Conservation (phyloP, 2,329 filamentous ascomycete genomes). For the Rhexocercosporidium sp. region DNA sequence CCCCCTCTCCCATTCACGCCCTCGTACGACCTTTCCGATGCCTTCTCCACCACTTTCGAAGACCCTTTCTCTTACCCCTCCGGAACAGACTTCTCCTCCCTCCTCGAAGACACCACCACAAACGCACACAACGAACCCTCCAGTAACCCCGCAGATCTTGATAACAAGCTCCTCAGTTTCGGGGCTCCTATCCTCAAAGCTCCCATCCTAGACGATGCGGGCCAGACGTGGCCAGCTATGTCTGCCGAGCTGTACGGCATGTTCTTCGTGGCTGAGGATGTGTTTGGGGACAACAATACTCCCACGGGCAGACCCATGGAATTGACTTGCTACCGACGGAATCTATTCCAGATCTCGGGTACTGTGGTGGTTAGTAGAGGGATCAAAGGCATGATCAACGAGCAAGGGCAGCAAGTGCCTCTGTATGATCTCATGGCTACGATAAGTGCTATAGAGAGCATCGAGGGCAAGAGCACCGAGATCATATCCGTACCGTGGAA, state of each 20-base stretch:
- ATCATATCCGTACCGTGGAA: slow-evolving; percentile 98
- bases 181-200: slow-evolving; percentile 65
- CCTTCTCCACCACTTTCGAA: slow-evolving; percentile 66
- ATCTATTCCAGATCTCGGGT: slow-evolving; percentile 93
- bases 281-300: slow-evolving; percentile 58
- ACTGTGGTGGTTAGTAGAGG: slow-evolving; percentile 79
- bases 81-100: slow-evolving; percentile 47
- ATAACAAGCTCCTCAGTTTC: slow-evolving; percentile 78
- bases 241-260: slow-evolving; percentile 82
- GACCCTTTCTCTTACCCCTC: slow-evolving; percentile 66
- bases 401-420: slow-evolving; percentile 78
- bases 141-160: slow-evolving; percentile 51
- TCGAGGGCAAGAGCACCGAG: slow-evolving; percentile 89
- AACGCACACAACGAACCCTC: slow-evolving; percentile 26
- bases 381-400: slow-evolving; percentile 72
- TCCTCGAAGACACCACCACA: slow-evolving; percentile 40
- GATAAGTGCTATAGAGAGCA: slow-evolving; percentile 87
- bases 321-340: slow-evolving; percentile 92
- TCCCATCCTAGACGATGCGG: slow-evolving; percentile 68
- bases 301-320: slow-evolving; percentile 71
- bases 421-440: slow-evolving; percentile 80
- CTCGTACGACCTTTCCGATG: slow-evolving; percentile 64
- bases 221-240: slow-evolving; percentile 68
- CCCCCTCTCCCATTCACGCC: slow-evolving; percentile 59
- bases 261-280: slow-evolving; percentile 86